Evolutionary conservation across 306 rosid genomes (phyloP).

Genomic region (Herpetospermum pedunculosum): DNA sequence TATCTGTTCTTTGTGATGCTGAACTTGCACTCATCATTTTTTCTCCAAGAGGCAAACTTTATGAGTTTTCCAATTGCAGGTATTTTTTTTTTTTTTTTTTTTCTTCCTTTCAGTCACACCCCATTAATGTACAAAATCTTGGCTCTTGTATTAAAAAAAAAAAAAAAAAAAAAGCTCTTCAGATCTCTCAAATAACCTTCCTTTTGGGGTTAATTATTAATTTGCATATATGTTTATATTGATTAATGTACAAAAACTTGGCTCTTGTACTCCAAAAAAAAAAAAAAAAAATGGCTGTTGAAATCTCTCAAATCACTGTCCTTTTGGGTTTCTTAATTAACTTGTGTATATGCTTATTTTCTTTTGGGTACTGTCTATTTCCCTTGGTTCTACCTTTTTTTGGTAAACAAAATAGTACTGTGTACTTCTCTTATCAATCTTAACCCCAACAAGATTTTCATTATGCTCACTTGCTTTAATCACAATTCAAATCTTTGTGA

Average conservation of each 20-base stretch:
- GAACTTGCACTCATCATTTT: constrained; percentile 81
- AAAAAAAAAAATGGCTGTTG: background rate
- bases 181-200: too few relatives aligned
- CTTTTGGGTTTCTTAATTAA: background rate
- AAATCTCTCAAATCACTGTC: constrained; percentile 4
- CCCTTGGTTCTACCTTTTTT: background rate
- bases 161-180: too few relatives aligned
- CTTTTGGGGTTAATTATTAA: too few relatives aligned
- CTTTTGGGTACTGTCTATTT: constrained; percentile 1
- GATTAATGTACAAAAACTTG: too few relatives aligned
- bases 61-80: constrained; percentile 82
- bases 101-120: background rate
- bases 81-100: background rate
- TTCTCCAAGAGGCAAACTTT: constrained; percentile 82
- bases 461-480: too few relatives aligned
- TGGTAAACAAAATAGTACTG: background rate
- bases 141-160: too few relatives aligned
- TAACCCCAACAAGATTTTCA: background rate
- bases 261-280: background rate
- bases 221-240: too few relatives aligned
- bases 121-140: background rate
- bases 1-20: constrained; percentile 91
- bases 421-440: background rate
- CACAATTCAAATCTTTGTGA: background rate
- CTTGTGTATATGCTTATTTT: background rate